Conservation (phyloP, 306 rosid species). For the Begonia masoniana region DNA sequence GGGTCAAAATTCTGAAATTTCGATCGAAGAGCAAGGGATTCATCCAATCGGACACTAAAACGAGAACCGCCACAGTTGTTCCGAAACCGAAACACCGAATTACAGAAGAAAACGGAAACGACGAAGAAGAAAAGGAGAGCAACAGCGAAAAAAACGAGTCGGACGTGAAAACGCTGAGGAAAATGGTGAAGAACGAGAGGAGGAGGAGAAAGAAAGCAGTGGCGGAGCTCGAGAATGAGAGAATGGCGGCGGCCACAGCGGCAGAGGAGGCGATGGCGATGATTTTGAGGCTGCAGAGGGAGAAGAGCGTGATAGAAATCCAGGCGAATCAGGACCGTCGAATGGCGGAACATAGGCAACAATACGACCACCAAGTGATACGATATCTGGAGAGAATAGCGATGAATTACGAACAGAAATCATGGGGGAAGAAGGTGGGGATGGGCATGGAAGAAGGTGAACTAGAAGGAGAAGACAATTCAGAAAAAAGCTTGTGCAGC, state of each 20-base stretch:
- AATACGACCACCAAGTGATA: constrained; percentile 31
- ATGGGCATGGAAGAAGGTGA: neutral
- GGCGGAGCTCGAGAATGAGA: constrained; percentile 68
- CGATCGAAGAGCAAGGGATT: no score
- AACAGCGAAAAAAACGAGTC: constrained; percentile 26
- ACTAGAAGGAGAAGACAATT: neutral
- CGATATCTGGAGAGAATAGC: constrained; percentile 31
- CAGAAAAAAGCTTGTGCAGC: neutral
- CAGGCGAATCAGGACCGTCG: constrained; percentile 47
- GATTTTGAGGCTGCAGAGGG: constrained; percentile 57
- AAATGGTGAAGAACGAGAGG: constrained; percentile 38
- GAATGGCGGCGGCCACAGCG: constrained; percentile 45
- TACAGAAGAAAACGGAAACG: constrained; percentile 8
- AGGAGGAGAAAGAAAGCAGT: constrained; percentile 19
- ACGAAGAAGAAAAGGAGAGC: constrained; percentile 9
- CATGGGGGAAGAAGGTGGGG: neutral
- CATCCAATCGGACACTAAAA: neutral
- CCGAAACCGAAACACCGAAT: neutral
- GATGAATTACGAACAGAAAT: constrained; percentile 14
- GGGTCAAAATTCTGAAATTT: no score
- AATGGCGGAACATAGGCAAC: constrained; percentile 46
- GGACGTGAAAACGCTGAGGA: constrained; percentile 34
- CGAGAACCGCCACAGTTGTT: no score
- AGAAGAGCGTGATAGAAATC: constrained; percentile 48
- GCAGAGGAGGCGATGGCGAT: constrained; percentile 84